Evolutionary conservation across 1,284 basidiomycete species (phyloP).

Genomic region (Trametes versicolor): DNA sequence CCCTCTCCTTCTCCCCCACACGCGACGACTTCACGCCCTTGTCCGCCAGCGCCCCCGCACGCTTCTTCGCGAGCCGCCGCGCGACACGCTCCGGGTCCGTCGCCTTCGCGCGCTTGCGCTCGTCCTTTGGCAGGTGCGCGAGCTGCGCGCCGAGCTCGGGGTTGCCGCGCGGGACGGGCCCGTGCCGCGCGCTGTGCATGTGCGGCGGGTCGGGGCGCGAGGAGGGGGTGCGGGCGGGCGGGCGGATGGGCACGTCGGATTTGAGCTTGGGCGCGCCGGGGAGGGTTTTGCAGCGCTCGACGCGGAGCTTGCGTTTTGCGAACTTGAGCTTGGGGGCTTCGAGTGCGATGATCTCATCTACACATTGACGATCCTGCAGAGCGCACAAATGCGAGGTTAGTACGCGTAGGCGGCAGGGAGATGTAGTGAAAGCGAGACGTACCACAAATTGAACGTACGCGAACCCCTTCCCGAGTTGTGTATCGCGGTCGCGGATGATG

Average conservation of each 20-base stretch:
- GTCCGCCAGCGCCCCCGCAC: constrained; percentile 67
- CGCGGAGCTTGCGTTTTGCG: constrained; percentile 88
- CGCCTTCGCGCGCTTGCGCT: constrained; percentile 85
- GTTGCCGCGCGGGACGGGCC: constrained; percentile 76
- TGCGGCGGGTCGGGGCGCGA: constrained; percentile 7
- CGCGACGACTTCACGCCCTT: constrained; percentile 49
- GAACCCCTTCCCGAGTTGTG: constrained; percentile 97
- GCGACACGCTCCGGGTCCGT: constrained; percentile 82
- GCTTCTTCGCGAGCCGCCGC: constrained; percentile 90
- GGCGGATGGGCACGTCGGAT: constrained; percentile 11
- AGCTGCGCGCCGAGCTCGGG: constrained; percentile 82
- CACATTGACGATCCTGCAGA: constrained; percentile 83
- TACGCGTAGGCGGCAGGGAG: no score
- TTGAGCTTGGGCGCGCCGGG: constrained; percentile 47
- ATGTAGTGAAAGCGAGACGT: constrained; percentile 52
- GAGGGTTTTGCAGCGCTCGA: constrained; percentile 83
- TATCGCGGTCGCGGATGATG: constrained; percentile 91
- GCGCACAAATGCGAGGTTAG: neutral
- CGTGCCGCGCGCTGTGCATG: constrained; percentile 27
- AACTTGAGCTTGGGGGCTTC: constrained; percentile 83
- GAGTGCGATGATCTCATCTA: constrained; percentile 88
- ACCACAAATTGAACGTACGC: constrained; percentile 93
- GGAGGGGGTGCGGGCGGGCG: constrained; percentile 27
- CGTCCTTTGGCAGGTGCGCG: constrained; percentile 82
- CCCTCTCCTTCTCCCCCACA: constrained; percentile 50